A percentile compares a stretch with the other conserved stretches of the same genome.
Conservation (phyloP, 2,329 filamentous ascomycete species). For the Venturia aucupariae region DNA sequence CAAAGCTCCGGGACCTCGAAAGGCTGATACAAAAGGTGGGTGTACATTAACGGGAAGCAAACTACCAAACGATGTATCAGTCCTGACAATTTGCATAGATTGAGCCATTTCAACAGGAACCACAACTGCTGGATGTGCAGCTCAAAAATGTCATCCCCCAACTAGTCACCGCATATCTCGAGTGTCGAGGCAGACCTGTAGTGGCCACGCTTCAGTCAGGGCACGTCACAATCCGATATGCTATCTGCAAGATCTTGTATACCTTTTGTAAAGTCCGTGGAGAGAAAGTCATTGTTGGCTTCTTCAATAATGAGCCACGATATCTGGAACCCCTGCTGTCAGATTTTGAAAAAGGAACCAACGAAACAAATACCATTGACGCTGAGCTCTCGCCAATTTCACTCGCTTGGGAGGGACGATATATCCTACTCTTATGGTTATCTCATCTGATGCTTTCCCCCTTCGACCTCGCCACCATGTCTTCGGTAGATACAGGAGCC, state of each 20-base stretch:
- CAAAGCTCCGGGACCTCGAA: conserved; percentile 32
- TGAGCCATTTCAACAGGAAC: conserved; percentile 89
- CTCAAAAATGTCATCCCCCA: conserved; percentile 65
- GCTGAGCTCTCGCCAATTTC: conserved; percentile 17
- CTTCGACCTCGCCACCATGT: conserved; percentile 84
- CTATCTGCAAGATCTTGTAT: conserved; percentile 70
- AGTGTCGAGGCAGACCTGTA: conserved; percentile 32
- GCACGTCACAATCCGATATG: not conserved
- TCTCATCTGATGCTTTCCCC: conserved; percentile 54
- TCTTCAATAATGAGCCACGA: conserved; percentile 81
- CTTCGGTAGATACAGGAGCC: conserved; percentile 38
- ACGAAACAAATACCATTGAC: conserved; percentile 13
- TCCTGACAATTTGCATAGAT: conserved; percentile 36
- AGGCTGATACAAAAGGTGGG: conserved; percentile 23
- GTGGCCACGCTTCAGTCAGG: not conserved
- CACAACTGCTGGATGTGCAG: conserved; percentile 82
- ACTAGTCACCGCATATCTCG: conserved; percentile 67
- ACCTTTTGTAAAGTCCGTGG: conserved; percentile 90
- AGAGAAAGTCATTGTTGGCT: conserved; percentile 83
- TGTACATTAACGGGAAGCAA: not conserved
- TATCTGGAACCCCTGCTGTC: conserved; percentile 72
- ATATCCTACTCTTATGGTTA: conserved; percentile 77
- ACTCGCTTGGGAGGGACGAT: conserved; percentile 71
- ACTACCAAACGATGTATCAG: no score
- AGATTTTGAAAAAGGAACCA: conserved; percentile 56